Percentiles rank a stretch among this genome's conserved stretches.
Evolutionary conservation across 2,329 filamentous ascomycete species (phyloP).

Genomic region (Colletotrichum agaves): DNA sequence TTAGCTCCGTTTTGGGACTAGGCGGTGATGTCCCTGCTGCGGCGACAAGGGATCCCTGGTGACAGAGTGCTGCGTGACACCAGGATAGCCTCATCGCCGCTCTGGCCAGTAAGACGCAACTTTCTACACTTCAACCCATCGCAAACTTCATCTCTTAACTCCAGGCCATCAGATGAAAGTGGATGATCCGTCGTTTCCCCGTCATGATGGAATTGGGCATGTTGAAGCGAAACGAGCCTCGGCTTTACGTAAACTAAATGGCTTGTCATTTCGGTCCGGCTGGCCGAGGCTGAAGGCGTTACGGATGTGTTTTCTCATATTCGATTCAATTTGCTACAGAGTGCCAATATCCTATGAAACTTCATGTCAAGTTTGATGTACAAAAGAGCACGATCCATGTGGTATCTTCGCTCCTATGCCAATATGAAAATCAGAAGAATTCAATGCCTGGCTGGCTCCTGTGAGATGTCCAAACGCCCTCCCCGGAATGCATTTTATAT

Average conservation of each 20-base stretch:
- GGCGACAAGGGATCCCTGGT: conserved; percentile 19
- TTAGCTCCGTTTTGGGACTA: conserved; percentile 4
- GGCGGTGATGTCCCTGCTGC: conserved; percentile 7
- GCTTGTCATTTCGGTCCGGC: too few species aligned
- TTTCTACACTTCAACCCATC: not conserved
- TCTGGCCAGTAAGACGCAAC: conserved; percentile 7
- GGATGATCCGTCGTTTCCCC: not conserved
- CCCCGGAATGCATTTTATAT: conserved; percentile 22
- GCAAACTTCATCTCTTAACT: not conserved
- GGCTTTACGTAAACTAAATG: not conserved
- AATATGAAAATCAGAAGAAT: conserved; percentile 16
- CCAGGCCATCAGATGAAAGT: not conserved
- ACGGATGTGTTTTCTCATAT: not conserved
- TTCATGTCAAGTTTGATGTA: not conserved
- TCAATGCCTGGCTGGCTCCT: not conserved
- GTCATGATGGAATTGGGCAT: not conserved
- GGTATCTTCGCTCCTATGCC: conserved; percentile 21
- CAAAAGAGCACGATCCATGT: conserved; percentile 8
- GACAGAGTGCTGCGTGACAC: not conserved
- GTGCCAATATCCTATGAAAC: not conserved
- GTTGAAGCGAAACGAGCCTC: not conserved
- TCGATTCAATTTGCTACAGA: conserved; percentile 6
- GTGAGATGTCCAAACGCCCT: conserved; percentile 21
- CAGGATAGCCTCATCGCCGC: conserved; percentile 1
- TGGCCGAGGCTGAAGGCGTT: not conserved